phyloP scores from a whole-genome alignment of 352 stramenopile genomes.

The Globisporangium canariense region DNA sequence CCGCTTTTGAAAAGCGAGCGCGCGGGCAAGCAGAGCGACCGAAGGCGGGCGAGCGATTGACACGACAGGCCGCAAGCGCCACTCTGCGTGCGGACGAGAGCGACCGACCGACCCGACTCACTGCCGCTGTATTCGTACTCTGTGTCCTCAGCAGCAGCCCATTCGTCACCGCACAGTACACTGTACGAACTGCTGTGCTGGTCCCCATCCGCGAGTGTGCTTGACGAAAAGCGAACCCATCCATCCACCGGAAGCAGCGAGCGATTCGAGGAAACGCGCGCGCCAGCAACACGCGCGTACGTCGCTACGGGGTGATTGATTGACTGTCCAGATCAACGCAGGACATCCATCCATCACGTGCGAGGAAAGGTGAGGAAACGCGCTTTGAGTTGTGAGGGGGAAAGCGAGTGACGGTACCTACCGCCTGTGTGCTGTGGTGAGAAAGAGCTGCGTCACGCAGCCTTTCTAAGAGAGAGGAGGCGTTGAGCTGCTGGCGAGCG shows the following conservation, averaged over 20 bases:
- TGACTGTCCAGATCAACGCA: not conserved
- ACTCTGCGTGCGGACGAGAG: constrained; percentile 1
- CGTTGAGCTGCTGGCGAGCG: not conserved
- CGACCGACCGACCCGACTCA: not conserved
- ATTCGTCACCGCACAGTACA: not conserved
- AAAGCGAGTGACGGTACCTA: not conserved
- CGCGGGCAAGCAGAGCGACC: not conserved
- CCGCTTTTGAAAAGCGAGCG: constrained; percentile 9
- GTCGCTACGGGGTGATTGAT: not conserved
- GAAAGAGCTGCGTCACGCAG: constrained; percentile 1
- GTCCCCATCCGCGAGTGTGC: not conserved
- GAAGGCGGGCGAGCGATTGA: constrained; percentile 6
- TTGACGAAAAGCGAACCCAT: constrained; percentile 14
- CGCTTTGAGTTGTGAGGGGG: not conserved
- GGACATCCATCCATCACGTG: constrained; percentile 11
- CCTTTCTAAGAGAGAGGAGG: not conserved
- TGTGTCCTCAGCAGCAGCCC: not conserved
- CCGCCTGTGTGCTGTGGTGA: not conserved
- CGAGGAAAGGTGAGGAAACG: constrained; percentile 6
- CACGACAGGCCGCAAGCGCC: not conserved
- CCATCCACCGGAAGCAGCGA: not conserved
- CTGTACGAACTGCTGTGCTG: not conserved
- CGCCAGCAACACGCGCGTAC: not conserved
- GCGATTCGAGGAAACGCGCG: constrained; percentile 3
- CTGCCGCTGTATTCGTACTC: not conserved